phyloP scores from a whole-genome alignment of 2,329 filamentous ascomycete genomes.

The Venturia pyrina region DNA sequence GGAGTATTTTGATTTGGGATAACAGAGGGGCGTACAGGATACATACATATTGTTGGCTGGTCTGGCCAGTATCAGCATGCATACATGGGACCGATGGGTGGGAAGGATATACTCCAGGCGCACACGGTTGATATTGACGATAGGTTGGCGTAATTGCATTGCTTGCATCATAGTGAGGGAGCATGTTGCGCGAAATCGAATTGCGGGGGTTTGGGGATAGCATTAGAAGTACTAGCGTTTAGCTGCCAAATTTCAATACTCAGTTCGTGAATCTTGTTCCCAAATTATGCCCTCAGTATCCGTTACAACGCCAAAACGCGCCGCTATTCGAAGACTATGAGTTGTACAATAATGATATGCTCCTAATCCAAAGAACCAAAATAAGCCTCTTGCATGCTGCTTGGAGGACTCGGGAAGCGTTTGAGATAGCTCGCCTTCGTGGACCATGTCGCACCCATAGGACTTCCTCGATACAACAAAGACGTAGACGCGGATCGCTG shows the following conservation, averaged over 20 bases:
- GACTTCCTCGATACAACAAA: neutral
- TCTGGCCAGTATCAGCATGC: neutral
- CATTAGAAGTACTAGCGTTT: neutral
- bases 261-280: neutral
- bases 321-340: neutral
- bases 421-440: constrained; percentile 1
- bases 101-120: neutral
- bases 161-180: neutral
- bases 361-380: neutral
- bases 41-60: neutral
- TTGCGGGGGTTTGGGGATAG: neutral
- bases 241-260: neutral
- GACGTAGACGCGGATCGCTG: neutral
- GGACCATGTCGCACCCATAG: neutral
- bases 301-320: neutral
- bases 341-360: neutral
- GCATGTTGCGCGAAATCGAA: neutral
- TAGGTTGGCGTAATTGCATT: neutral
- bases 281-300: neutral
- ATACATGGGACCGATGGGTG: neutral
- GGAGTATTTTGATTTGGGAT: neutral
- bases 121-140: neutral
- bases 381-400: neutral
- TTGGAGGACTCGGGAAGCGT: neutral
- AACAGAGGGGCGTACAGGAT: neutral